Base-by-base conservation (phyloP, 805 yeast species). In the Cyberlindnera subsufficiens region DNA sequence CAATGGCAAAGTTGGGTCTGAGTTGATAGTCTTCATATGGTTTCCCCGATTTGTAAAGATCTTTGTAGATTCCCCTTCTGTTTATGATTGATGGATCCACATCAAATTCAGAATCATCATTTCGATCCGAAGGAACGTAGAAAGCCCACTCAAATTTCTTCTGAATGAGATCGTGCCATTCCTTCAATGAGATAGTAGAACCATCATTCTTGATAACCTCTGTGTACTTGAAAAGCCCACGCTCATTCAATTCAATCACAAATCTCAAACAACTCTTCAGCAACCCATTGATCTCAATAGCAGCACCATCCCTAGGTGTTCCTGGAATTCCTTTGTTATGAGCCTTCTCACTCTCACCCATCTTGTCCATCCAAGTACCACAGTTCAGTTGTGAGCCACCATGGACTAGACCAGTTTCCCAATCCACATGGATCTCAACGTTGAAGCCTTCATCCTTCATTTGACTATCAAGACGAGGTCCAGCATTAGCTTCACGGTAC, bases 301-400 rank as follows among this genome's bases (percentile, higher is more conserved):
- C 96, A 1, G 97, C 96, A 31, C 99, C 99, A 64, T 90, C 96
- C 59, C 99, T 77, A 19, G 99, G 98, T 0, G 98, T 91, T 2
- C 98, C 99, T 1, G 99, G 99, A 30, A 77, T 69, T n/a, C 99
- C 99, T 53, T 82, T 85, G 45, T 79, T 82, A 1, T 84, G 82
- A 0, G 98, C 96, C 43, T 65, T 71, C 30, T 64, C 79, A 56
- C 96, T 86, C 66, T 93, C 98, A 20, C 99, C 99, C 98, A 91
- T 91, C 66, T 91, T 91, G 65, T 91, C 99, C 96, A 90, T 91
- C 99, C 99, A 91, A 0, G 99, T 93, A 18, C 99, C 99, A 68
- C 99, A 91, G 60, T 91, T 91, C 61, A 66, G 78, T 62, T 86
- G 96, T 38, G 86, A 86, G 2, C 99, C 98, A 37, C 98, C 99